phyloP scores from a whole-genome alignment of 2,329 filamentous ascomycete genomes.

The Calonectria pseudoreteaudii region DNA sequence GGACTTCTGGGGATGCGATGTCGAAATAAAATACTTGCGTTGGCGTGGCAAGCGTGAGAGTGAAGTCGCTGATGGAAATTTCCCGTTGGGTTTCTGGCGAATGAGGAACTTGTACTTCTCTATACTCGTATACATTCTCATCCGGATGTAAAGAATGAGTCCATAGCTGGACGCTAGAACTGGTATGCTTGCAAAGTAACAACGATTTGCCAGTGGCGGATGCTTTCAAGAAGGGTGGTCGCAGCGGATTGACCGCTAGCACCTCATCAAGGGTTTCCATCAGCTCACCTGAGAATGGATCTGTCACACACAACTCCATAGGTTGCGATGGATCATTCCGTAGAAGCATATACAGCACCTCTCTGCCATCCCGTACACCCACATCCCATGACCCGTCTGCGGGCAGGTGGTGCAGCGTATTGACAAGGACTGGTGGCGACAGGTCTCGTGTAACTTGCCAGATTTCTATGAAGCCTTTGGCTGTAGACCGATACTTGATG shows the following conservation, averaged over 20 bases:
- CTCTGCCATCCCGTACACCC: neutral
- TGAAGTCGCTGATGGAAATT: neutral
- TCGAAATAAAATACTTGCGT: neutral
- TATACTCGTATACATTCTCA: neutral
- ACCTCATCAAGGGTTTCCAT: neutral
- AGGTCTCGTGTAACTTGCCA: neutral
- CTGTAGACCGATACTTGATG: neutral
- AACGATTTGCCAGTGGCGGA: neutral
- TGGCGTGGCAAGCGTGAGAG: neutral
- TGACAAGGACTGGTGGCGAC: neutral
- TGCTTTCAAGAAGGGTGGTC: neutral
- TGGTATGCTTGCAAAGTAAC: neutral
- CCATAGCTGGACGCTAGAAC: neutral
- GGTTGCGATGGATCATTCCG: neutral
- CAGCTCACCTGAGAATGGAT: neutral
- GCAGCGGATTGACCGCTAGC: neutral
- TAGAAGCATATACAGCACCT: neutral
- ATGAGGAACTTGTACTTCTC: neutral
- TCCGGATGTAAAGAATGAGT: neutral
- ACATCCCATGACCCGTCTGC: neutral
- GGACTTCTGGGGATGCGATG: neutral
- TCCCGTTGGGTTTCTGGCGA: neutral
- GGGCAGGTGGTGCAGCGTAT: neutral
- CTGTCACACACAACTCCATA: neutral
- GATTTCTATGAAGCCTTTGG: neutral